A percentile compares a stretch with the other conserved stretches of the same genome.
Evolutionary conservation across 805 yeast species (phyloP).

Genomic region (Yarrowia yakushimensis): DNA sequence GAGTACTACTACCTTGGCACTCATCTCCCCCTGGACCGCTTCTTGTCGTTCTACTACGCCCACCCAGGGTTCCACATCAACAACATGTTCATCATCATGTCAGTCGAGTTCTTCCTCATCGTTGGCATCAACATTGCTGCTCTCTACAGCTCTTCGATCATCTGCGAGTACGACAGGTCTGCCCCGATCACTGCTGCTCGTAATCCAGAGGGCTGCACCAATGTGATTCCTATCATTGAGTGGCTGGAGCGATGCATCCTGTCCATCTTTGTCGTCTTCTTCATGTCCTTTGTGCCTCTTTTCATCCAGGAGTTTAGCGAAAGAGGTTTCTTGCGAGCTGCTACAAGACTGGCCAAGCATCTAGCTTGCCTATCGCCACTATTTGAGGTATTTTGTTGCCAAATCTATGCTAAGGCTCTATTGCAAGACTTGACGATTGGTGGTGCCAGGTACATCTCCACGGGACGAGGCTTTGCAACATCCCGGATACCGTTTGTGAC

Average conservation of each 20-base stretch:
- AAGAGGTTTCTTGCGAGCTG: conserved; percentile 68
- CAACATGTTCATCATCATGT: conserved; percentile 67
- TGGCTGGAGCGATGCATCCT: conserved; percentile 73
- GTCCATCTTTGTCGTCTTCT: conserved; percentile 71
- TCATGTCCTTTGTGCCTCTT: conserved; percentile 70
- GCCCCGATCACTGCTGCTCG: conserved; percentile 60
- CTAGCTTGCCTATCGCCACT: conserved; percentile 68
- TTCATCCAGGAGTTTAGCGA: conserved; percentile 75
- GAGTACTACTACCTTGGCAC: conserved; percentile 78
- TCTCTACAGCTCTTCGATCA: conserved; percentile 55
- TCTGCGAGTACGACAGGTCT: conserved; percentile 59
- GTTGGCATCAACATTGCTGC: conserved; percentile 61
- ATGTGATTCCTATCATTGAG: conserved; percentile 62
- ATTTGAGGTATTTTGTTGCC: conserved; percentile 76
- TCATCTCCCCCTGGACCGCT: conserved; percentile 71
- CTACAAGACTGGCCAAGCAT: conserved; percentile 60
- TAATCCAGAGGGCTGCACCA: conserved; percentile 66
- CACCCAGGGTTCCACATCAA: conserved; percentile 85
- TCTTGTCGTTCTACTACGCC: conserved; percentile 75
- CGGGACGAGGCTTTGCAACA: conserved; percentile 82
- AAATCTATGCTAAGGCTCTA: conserved; percentile 68
- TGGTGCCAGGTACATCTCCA: conserved; percentile 77
- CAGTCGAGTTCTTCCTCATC: conserved; percentile 60
- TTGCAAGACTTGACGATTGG: conserved; percentile 67
- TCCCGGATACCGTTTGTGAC: conserved; percentile 62